phyloP scores from a whole-genome alignment of 306 rosid species.

The Pachyrhizus erosus region DNA sequence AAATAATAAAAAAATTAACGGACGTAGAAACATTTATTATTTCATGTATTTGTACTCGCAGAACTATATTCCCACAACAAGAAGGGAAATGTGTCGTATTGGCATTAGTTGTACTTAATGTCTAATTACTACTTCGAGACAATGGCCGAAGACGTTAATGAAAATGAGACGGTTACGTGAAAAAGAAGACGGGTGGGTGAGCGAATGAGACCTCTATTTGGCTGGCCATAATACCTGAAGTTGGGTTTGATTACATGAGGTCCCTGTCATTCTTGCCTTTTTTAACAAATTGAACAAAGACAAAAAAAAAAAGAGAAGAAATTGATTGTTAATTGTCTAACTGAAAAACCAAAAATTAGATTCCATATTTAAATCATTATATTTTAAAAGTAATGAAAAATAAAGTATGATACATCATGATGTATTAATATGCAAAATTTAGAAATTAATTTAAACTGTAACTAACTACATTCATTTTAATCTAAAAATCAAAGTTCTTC shows the following conservation, averaged over 20 bases:
- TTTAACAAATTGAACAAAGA: not conserved
- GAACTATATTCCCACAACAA: not conserved
- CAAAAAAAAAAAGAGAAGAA: not conserved
- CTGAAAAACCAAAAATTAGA: too few species aligned
- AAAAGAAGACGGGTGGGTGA: constrained; percentile 4
- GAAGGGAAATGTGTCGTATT: not conserved
- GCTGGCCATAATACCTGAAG: constrained; percentile 16
- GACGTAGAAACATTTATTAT: not conserved
- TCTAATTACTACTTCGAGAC: not conserved
- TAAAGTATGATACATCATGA: too few species aligned
- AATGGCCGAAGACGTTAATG: not conserved
- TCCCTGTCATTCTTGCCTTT: constrained; percentile 21
- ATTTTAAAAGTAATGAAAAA: too few species aligned
- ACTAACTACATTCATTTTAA: too few species aligned
- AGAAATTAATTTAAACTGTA: too few species aligned
- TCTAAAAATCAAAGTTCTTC: not conserved
- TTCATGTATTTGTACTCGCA: not conserved
- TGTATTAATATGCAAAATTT: too few species aligned
- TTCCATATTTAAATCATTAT: too few species aligned
- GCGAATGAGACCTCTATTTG: not conserved
- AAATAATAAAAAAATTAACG: not conserved
- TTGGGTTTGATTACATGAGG: constrained; percentile 13
- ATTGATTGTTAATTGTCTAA: not conserved
- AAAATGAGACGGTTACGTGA: constrained; percentile 30
- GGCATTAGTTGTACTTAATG: not conserved